These are phyloP conservation scores for Torulaspora globosa DNA, from an alignment of 1,139 yeast species.

Conservation along the genomic window DNA sequence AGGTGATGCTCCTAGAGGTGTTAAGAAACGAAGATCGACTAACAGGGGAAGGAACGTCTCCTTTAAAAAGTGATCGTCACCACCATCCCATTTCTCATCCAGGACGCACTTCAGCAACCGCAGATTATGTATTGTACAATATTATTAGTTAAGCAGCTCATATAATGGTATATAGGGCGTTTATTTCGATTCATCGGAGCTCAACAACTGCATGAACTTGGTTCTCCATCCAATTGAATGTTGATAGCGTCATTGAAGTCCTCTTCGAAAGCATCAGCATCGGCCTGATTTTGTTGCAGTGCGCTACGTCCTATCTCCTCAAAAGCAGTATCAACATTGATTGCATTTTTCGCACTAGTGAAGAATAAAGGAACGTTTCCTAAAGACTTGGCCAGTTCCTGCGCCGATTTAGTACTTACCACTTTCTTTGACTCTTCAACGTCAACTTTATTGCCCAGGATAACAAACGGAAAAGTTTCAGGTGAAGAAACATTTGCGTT, in stretches of 20 bases:
- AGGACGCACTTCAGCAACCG: not conserved
- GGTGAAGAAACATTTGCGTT: slow-evolving; percentile 94
- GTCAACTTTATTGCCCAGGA: slow-evolving; percentile 91
- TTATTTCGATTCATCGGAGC: not conserved
- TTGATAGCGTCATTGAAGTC: slow-evolving; percentile 96
- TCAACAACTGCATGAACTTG: slow-evolving; percentile 73
- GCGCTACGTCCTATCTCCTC: slow-evolving; percentile 96
- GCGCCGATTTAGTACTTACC: slow-evolving; percentile 78
- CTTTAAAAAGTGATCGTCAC: slow-evolving; percentile 37
- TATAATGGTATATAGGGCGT: slow-evolving; percentile 1
- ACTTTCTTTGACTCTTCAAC: slow-evolving; percentile 87
- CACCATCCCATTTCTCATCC: not conserved
- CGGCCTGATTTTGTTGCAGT: slow-evolving; percentile 81
- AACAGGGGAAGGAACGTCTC: slow-evolving; percentile 50
- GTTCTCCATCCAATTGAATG: slow-evolving; percentile 83
- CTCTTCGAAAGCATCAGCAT: slow-evolving; percentile 81
- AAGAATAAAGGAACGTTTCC: slow-evolving; percentile 93
- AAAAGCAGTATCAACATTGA: slow-evolving; percentile 91
- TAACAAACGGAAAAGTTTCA: slow-evolving; percentile 91
- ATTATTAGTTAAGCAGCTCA: not conserved
- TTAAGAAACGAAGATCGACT: slow-evolving; percentile 43
- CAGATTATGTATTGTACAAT: slow-evolving; percentile 10
- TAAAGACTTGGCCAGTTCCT: slow-evolving; percentile 75
- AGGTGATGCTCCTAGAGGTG: slow-evolving; percentile 48
- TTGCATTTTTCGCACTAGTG: slow-evolving; percentile 91